Base-by-base conservation (phyloP, 129 eudicot genomes). In the Cynara cardunculus region DNA sequence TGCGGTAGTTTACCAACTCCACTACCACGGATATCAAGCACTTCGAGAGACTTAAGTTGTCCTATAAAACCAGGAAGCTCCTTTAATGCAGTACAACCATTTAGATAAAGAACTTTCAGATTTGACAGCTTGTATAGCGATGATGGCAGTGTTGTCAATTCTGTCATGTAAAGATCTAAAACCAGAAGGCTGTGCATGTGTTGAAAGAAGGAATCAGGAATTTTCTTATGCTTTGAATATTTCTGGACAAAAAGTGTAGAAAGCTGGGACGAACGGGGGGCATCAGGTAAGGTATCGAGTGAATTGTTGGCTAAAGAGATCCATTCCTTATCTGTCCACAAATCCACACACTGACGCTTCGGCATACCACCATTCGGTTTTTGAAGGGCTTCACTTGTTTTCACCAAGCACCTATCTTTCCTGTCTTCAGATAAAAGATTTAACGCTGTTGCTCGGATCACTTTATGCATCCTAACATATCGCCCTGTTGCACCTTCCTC, bases 211-310 rank as follows among this genome's bases (percentile, higher is more conserved):
- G 83, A 80, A 35, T 80, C 78, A 0, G 83, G 83, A 8, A 80
- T 56, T 13, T 80, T 61, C 28, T 80, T 80, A 25, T 80, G 41
- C 59, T 72, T 80, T 0, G 83, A 80, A 62, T 72, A 80, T 35
- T 80, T 80, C 49, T 80, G 83, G 49, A 80, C 78, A 34, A 80
- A 80, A 34, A 80, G 83, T 16, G 83, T 80, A 18, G 83, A 59
- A 37, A 80, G 83, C 1, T 72, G 64, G 13, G 83, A 34, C 2
- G 83, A 80, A 61, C 4, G 64, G 4, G 83, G 83, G 3, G 64
- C 65, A 1, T 80, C 83, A 25, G 83, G 78, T 21, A 61, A 80
- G 12, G 1, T 61, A 72, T 72, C 62, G 13, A 80, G 78, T 18
- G 83, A 80, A 61, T 80, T 72, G 72, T 80, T 80, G 28, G 83